Conservation (phyloP, 768 basidiomycete genomes). For the Clathrus columnatus region DNA sequence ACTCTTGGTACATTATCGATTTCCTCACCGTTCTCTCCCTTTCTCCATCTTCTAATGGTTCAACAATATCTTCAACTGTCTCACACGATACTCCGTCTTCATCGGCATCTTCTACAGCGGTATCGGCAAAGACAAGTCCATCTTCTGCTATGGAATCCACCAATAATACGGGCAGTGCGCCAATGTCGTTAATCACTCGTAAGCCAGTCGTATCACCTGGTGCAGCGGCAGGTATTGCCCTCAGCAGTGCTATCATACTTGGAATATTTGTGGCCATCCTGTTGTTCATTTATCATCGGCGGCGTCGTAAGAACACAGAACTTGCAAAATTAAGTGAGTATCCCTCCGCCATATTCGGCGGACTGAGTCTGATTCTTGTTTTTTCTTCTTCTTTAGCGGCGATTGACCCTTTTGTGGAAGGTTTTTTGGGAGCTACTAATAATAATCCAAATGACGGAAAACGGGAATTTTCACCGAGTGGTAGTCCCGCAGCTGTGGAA, state of each 20-base stretch:
- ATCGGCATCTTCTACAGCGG: neutral
- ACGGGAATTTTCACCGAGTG: neutral
- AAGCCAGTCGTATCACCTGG: neutral
- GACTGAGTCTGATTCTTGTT: neutral
- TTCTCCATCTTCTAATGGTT: neutral
- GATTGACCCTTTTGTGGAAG: neutral
- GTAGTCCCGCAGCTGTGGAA: neutral
- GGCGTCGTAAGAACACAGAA: neutral
- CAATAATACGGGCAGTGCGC: neutral
- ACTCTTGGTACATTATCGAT: slow-evolving; percentile 2
- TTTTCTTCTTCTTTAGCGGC: neutral
- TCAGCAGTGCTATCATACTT: neutral
- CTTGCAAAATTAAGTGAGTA: neutral
- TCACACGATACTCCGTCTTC: neutral
- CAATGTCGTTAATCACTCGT: neutral
- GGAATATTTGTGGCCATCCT: neutral
- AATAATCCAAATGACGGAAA: neutral
- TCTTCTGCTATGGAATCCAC: neutral
- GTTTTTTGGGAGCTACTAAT: neutral
- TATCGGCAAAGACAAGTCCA: neutral
- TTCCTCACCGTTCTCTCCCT: neutral
- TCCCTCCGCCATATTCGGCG: neutral
- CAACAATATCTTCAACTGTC: neutral
- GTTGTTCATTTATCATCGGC: neutral
- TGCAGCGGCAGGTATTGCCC: neutral